These are phyloP conservation scores for Colletotrichum zoysiae DNA, from an alignment of 2,329 filamentous ascomycete genomes.

Conservation along the genomic window DNA sequence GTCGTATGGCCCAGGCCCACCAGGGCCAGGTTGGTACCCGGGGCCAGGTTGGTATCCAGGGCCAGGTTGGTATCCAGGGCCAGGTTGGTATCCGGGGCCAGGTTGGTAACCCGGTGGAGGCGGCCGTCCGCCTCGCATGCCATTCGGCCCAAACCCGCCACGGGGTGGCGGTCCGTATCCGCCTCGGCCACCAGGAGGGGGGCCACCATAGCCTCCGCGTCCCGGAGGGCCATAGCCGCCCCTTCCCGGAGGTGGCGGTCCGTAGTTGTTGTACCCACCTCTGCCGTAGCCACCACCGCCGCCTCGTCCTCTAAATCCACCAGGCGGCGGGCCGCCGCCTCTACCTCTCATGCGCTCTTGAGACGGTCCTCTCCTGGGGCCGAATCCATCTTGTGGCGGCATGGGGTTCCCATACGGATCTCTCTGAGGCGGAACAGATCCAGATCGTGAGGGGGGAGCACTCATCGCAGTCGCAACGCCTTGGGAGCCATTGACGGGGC, in stretches of 20 bases:
- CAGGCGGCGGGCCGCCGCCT: slow-evolving; percentile 55
- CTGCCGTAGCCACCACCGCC: slow-evolving; percentile 56
- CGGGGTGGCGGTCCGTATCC: slow-evolving; percentile 61
- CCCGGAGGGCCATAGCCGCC: slow-evolving; percentile 61
- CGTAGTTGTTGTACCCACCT: slow-evolving; percentile 54
- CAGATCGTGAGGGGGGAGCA: slow-evolving; percentile 52
- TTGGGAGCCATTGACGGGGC: slow-evolving; percentile 70
- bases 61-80: slow-evolving; percentile 37
- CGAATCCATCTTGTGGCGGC: slow-evolving; percentile 59
- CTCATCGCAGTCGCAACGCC: slow-evolving; percentile 58
- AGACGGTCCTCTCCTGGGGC: slow-evolving; percentile 60
- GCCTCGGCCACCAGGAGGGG: slow-evolving; percentile 54
- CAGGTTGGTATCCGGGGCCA: slow-evolving; percentile 40
- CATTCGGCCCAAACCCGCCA: slow-evolving; percentile 51
- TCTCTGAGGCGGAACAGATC: slow-evolving; percentile 53
- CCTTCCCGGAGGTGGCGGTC: slow-evolving; percentile 48
- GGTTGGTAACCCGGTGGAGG: slow-evolving; percentile 60
- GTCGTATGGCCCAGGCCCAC: slow-evolving; percentile 51
- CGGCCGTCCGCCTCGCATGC: slow-evolving; percentile 54
- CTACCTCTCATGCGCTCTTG: slow-evolving; percentile 67
- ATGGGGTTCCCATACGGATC: slow-evolving; percentile 77
- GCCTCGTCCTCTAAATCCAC: slow-evolving; percentile 59
- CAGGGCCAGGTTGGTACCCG: slow-evolving; percentile 42
- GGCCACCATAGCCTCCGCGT: slow-evolving; percentile 47
- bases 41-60: slow-evolving; percentile 15